Evolutionary conservation across 345 rosid species (phyloP).

Genomic region (Clarkia xantiana): DNA sequence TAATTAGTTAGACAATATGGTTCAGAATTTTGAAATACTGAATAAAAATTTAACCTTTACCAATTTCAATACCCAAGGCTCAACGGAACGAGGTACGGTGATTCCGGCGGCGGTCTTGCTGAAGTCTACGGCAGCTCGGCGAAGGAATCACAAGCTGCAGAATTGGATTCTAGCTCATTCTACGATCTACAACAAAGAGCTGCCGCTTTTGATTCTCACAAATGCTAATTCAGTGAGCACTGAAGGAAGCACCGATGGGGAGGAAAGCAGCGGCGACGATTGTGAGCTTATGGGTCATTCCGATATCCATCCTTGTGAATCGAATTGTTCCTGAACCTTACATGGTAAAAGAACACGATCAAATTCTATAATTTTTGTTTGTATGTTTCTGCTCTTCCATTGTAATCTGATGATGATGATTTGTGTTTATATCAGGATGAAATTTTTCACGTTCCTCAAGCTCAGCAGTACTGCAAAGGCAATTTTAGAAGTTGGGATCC

Average conservation of each 20-base stretch:
- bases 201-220: too few relatives aligned
- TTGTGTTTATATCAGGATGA: constrained; percentile 50
- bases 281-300: constrained; percentile 68
- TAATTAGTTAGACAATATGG: too few relatives aligned
- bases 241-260: constrained; percentile 34
- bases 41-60: too few relatives aligned
- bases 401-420: neutral
- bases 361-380: neutral
- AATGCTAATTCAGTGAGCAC: neutral
- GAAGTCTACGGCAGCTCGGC: too few relatives aligned
- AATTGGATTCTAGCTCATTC: too few relatives aligned
- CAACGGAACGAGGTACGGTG: too few relatives aligned
- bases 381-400: neutral
- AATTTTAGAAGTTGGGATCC: constrained; percentile 88
- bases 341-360: constrained; percentile 37
- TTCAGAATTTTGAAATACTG: too few relatives aligned
- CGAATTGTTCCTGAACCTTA: constrained; percentile 63
- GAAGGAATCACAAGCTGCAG: too few relatives aligned
- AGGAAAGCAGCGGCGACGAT: constrained; percentile 42
- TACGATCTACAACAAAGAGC: too few relatives aligned
- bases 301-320: constrained; percentile 53
- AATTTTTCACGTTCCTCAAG: constrained; percentile 87
- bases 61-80: too few relatives aligned
- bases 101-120: too few relatives aligned
- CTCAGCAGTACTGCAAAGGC: constrained; percentile 67